Percentiles rank a stretch among this genome's conserved stretches.
phyloP scores from a whole-genome alignment of 2,329 filamentous ascomycete species.

The Sordariomycetes sp. region DNA sequence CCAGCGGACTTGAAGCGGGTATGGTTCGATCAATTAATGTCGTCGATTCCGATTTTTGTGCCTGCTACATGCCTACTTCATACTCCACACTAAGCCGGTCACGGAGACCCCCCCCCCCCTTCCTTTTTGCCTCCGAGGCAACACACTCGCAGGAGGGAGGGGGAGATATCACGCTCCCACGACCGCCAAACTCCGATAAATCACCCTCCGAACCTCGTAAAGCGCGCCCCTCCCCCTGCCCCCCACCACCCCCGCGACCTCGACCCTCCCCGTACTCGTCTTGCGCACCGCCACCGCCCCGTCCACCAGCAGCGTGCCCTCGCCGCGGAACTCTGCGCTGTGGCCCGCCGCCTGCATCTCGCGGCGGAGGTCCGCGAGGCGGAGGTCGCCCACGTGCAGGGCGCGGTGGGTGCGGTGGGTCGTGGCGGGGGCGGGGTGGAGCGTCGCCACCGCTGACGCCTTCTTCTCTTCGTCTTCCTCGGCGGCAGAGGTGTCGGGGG shows the following conservation, averaged over 20 bases:
- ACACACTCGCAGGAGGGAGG: neutral
- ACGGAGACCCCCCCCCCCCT: neutral
- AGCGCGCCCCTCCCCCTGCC: slow-evolving; percentile 43
- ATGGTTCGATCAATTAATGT: neutral
- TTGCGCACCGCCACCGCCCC: slow-evolving; percentile 81
- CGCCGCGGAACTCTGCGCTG: slow-evolving; percentile 82
- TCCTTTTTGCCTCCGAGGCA: too few species aligned
- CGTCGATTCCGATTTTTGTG: neutral
- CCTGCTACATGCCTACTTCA: neutral
- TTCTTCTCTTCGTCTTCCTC: neutral
- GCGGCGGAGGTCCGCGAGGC: slow-evolving; percentile 75
- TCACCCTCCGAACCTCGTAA: slow-evolving; percentile 76
- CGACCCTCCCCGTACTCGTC: slow-evolving; percentile 72
- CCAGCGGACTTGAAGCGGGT: too few species aligned
- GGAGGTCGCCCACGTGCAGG: slow-evolving; percentile 85
- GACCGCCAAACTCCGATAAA: slow-evolving; percentile 88
- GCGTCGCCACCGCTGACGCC: slow-evolving; percentile 6
- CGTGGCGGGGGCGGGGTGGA: neutral
- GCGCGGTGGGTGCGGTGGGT: slow-evolving; percentile 35
- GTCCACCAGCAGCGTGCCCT: slow-evolving; percentile 84
- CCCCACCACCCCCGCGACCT: slow-evolving; percentile 64
- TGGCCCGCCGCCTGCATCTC: slow-evolving; percentile 74
- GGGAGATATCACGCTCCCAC: slow-evolving; percentile 43
- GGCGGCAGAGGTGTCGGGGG: too few species aligned
- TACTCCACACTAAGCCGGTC: neutral